Conservation (phyloP, 2,329 filamentous ascomycete species). For the Xylaria sp. region DNA sequence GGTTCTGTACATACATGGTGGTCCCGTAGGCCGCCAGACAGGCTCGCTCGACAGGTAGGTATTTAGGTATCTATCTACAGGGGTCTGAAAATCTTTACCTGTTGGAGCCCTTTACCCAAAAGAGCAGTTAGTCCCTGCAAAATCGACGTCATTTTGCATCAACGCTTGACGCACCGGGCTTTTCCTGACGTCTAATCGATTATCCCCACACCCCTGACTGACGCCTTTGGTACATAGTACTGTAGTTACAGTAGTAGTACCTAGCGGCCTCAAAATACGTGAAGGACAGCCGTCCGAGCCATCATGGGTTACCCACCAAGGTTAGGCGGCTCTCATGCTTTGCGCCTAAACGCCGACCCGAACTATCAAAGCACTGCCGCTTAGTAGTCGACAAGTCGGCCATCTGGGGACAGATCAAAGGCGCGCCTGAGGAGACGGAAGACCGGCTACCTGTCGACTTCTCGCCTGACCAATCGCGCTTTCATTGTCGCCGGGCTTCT, state of each 20-base stretch:
- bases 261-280: not conserved
- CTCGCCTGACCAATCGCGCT: not conserved
- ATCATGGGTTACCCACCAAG: not conserved
- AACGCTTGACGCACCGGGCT: not conserved
- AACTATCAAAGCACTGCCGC: not conserved
- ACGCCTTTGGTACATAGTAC: no score
- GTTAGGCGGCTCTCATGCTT: not conserved
- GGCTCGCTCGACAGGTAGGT: no score
- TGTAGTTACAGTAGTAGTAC: no score
- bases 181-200: not conserved
- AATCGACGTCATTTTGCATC: constrained; percentile 23
- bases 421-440: not conserved
- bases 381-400: not conserved
- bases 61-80: not conserved
- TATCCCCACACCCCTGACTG: not conserved
- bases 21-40: not conserved
- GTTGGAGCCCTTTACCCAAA: constrained; percentile 11
- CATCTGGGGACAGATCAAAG: not conserved
- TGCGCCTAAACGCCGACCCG: not conserved
- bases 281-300: not conserved
- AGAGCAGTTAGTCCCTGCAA: not conserved
- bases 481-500: not conserved
- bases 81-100: constrained; percentile 14
- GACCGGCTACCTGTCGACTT: not conserved
- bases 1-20: not conserved